Evolutionary conservation across 1,139 yeast genomes (phyloP).

Genomic region (Suhomyces bolitotheri): DNA sequence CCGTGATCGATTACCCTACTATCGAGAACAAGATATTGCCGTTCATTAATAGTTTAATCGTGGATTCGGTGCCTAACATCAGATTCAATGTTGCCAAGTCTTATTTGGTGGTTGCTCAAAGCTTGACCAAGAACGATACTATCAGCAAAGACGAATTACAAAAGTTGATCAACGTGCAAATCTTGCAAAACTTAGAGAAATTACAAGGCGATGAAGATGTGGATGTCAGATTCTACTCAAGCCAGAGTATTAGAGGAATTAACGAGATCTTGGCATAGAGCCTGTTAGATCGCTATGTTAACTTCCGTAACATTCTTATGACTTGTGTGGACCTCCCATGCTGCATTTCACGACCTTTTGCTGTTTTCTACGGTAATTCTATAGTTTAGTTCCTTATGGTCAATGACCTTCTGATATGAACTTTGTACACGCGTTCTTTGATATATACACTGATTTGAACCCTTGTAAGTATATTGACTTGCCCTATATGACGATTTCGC

Average conservation of each 20-base stretch:
- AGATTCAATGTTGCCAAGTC: slow-evolving; percentile 94
- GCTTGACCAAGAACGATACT: slow-evolving; percentile 36
- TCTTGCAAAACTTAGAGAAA: slow-evolving; percentile 65
- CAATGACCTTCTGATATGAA: slow-evolving; percentile 4
- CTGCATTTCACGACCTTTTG: slow-evolving; percentile 5
- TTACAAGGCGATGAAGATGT: slow-evolving; percentile 74
- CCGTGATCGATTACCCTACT: slow-evolving; percentile 60
- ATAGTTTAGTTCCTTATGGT: slow-evolving; percentile 7
- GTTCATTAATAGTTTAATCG: slow-evolving; percentile 67
- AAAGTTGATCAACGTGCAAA: slow-evolving; percentile 51
- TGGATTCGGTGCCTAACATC: slow-evolving; percentile 89
- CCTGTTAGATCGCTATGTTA: too few species aligned
- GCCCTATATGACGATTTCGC: slow-evolving; percentile 6
- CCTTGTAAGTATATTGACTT: too few species aligned
- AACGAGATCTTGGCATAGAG: slow-evolving; percentile 22
- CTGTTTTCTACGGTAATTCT: slow-evolving; percentile 1
- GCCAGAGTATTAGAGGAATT: slow-evolving; percentile 52
- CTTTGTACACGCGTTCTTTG: slow-evolving; percentile 4
- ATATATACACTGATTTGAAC: slow-evolving; percentile 5
- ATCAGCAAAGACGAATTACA: slow-evolving; percentile 25
- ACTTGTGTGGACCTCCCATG: slow-evolving; percentile 5
- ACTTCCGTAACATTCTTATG: slow-evolving; percentile 1
- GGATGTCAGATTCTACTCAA: slow-evolving; percentile 88
- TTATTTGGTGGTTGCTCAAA: slow-evolving; percentile 59
- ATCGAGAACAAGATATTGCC: slow-evolving; percentile 72